A percentile compares a stretch with the other conserved stretches of the same genome.
These are phyloP conservation scores for Leishmania arabica DNA, from an alignment of 208 protist species.

Conservation along the genomic window DNA sequence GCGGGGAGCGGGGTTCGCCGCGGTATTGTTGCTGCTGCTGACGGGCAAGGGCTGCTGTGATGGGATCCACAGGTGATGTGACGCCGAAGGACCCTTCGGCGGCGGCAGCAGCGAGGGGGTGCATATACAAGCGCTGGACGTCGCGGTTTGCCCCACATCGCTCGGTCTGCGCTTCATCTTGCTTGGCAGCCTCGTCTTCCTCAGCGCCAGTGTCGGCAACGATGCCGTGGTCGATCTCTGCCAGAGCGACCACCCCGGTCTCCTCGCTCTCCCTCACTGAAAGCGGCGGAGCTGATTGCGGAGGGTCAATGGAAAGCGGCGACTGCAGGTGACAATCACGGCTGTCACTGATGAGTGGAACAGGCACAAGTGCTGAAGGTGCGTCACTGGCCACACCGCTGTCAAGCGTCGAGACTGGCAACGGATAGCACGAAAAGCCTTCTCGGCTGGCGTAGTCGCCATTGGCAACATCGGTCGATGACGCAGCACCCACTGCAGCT, in stretches of 20 bases:
- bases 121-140: slow-evolving; percentile 10
- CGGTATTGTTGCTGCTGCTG: slow-evolving; percentile 34
- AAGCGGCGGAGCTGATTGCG: background rate
- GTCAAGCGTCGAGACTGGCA: background rate
- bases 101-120: slow-evolving; percentile 6
- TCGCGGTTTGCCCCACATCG: background rate
- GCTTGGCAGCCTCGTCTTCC: slow-evolving; percentile 10
- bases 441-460: background rate
- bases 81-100: background rate
- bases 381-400: background rate
- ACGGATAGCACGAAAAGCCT: background rate
- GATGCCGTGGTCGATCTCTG: background rate
- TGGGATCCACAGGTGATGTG: slow-evolving; percentile 13
- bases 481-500: background rate
- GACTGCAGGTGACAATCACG: background rate
- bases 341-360: background rate
- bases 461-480: background rate
- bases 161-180: slow-evolving; percentile 1
- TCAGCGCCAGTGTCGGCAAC: slow-evolving; percentile 4
- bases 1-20: slow-evolving; percentile 35
- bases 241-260: background rate
- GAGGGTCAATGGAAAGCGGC: background rate
- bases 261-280: background rate
- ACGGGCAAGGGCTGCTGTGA: slow-evolving; percentile 33
- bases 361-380: background rate